These are phyloP conservation scores for Psophocarpus tetragonolobus DNA, from an alignment of 306 rosid genomes.

Conservation along the genomic window DNA sequence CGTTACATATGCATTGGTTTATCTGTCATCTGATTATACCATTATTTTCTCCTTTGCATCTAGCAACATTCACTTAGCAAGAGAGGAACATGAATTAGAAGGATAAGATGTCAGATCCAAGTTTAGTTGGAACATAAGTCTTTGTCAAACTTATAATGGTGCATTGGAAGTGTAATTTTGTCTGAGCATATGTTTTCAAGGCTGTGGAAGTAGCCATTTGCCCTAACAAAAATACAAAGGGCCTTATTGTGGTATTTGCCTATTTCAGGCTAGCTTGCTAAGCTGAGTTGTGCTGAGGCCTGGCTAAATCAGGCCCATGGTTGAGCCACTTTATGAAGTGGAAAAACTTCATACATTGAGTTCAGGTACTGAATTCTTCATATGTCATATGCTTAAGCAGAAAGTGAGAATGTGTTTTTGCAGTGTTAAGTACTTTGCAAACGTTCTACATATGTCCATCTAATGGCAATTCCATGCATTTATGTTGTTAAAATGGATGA, in stretches of 20 bases:
- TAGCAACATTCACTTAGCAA: not conserved
- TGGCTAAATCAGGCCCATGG: slow-evolving; percentile 32
- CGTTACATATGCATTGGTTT: not conserved
- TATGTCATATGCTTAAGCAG: not conserved
- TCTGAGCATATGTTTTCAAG: not conserved
- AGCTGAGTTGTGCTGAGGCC: slow-evolving; percentile 37
- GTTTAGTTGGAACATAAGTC: slow-evolving; percentile 6
- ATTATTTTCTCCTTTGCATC: not conserved
- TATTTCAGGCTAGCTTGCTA: slow-evolving; percentile 45
- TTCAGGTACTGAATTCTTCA: slow-evolving; percentile 31
- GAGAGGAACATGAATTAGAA: not conserved
- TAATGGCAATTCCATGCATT: not conserved
- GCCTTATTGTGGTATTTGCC: slow-evolving; percentile 42
- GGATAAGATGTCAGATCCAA: not conserved
- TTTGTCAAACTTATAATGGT: not conserved
- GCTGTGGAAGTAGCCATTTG: slow-evolving; percentile 26
- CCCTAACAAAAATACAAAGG: slow-evolving; percentile 16
- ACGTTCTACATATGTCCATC: slow-evolving; percentile 1
- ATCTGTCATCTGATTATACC: not conserved
- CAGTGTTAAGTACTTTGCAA: not conserved
- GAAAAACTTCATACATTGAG: slow-evolving; percentile 28
- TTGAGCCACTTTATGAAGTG: slow-evolving; percentile 35
- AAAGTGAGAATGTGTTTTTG: not conserved
- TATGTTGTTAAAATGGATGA: not conserved
- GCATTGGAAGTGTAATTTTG: not conserved